Conservation (phyloP, 2,329 filamentous ascomycete genomes). For the Phialophora expanda region DNA sequence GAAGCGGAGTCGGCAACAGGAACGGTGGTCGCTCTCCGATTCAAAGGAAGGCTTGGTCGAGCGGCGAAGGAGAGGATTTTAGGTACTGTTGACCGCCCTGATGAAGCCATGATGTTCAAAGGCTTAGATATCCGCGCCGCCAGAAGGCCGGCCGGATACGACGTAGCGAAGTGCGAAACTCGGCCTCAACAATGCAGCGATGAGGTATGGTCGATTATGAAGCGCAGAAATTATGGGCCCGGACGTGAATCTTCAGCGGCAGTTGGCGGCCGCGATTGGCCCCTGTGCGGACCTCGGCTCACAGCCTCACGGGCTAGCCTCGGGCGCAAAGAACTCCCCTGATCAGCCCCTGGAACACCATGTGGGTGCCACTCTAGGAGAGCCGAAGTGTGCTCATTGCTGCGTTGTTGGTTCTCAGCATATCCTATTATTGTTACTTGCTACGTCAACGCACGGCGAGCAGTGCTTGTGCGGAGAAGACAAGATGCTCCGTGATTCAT, state of each 20-base stretch:
- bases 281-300: conserved; percentile 10
- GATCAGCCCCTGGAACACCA: not conserved
- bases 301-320: conserved; percentile 22
- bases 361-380: not conserved
- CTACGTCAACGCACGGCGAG: conserved; percentile 6
- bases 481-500: conserved; percentile 1
- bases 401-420: conserved; percentile 16
- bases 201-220: conserved; percentile 9
- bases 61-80: conserved; percentile 20
- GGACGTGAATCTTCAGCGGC: not conserved
- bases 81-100: conserved; percentile 31
- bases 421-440: conserved; percentile 15
- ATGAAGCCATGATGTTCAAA: conserved; percentile 27
- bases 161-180: conserved; percentile 8
- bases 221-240: conserved; percentile 14
- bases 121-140: conserved; percentile 15
- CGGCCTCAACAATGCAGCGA: conserved; percentile 5
- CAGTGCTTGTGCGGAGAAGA: conserved; percentile 9
- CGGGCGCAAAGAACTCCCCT: not conserved
- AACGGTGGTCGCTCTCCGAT: conserved; percentile 4
- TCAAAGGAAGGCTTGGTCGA: conserved; percentile 9
- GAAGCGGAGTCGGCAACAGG: not conserved
- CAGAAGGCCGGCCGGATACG: conserved; percentile 7
- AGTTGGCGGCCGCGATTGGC: conserved; percentile 12
- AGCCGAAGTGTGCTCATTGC: conserved; percentile 6